Percentiles rank a stretch among this genome's conserved stretches.
phyloP scores from a whole-genome alignment of 2,329 filamentous ascomycete species.

The Cytospora chrysosperma region DNA sequence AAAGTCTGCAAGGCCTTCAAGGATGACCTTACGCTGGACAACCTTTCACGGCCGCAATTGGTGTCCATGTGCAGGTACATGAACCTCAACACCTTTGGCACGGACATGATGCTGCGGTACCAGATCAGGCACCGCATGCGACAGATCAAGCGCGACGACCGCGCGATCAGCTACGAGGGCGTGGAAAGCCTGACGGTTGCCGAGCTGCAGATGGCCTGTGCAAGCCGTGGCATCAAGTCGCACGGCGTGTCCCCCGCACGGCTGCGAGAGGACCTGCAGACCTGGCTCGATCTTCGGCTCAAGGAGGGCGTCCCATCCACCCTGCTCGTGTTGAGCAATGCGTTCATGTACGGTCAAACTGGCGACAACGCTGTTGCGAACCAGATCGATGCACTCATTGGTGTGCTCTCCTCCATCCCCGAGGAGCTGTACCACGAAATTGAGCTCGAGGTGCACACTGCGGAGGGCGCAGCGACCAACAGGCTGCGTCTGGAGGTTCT shows the following conservation, averaged over 20 bases:
- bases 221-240: conserved; percentile 87
- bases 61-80: conserved; percentile 98
- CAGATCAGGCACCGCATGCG: conserved; percentile 97
- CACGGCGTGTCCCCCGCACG: conserved; percentile 87
- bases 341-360: conserved; percentile 87
- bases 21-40: conserved; percentile 95
- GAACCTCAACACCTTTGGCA: conserved; percentile 95
- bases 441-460: conserved; percentile 94
- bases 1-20: conserved; percentile 99
- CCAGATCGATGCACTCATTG: conserved; percentile 89
- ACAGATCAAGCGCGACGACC: conserved; percentile 98
- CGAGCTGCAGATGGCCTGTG: conserved; percentile 89
- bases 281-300: conserved; percentile 91
- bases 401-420: conserved; percentile 89
- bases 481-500: conserved; percentile 98
- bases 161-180: conserved; percentile 89
- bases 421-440: conserved; percentile 99
- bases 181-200: conserved; percentile 90
- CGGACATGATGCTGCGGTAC: conserved; percentile 96
- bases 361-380: conserved; percentile 78
- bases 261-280: conserved; percentile 84
- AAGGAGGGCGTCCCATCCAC: conserved; percentile 96
- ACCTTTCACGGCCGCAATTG: conserved; percentile 89
- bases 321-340: conserved; percentile 91
- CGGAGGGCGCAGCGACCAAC: conserved; percentile 96